Evolutionary conservation across 257 asterid genomes (phyloP).

Genomic region (Linaria vulgaris): DNA sequence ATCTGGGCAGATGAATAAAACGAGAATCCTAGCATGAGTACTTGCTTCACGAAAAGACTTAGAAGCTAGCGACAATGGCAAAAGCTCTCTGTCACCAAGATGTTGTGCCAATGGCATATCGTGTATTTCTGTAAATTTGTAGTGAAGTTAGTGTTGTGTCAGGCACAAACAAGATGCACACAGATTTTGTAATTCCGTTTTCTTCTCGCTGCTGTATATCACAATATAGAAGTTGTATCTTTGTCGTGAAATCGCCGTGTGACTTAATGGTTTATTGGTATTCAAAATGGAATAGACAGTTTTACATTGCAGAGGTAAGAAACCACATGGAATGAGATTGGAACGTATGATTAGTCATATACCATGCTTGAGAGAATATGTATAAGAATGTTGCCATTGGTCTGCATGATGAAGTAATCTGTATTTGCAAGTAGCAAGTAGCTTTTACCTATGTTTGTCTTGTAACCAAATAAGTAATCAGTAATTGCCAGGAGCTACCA

Average conservation of each 20-base stretch:
- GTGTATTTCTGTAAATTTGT: conserved; percentile 5
- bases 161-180: not conserved
- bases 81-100: conserved; percentile 2
- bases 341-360: conserved; percentile 17
- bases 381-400: conserved; percentile 5
- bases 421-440: conserved; percentile 6
- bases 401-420: not conserved
- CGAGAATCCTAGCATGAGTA: not conserved
- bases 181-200: conserved; percentile 16
- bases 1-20: conserved; percentile 3
- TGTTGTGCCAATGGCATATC: not conserved
- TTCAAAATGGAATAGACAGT: not conserved
- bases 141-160: conserved; percentile 13
- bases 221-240: conserved; percentile 1
- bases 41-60: not conserved
- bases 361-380: conserved; percentile 21
- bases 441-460: conserved; percentile 18
- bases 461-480: conserved; percentile 14
- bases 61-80: conserved; percentile 1
- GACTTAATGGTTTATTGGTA: conserved; percentile 10
- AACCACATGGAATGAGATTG: conserved; percentile 10
- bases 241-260: conserved; percentile 14
- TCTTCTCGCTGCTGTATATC: not conserved
- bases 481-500: not conserved
- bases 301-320: conserved; percentile 1